Base-by-base conservation (phyloP, 1,139 yeast species). In the Diutina sp. region DNA sequence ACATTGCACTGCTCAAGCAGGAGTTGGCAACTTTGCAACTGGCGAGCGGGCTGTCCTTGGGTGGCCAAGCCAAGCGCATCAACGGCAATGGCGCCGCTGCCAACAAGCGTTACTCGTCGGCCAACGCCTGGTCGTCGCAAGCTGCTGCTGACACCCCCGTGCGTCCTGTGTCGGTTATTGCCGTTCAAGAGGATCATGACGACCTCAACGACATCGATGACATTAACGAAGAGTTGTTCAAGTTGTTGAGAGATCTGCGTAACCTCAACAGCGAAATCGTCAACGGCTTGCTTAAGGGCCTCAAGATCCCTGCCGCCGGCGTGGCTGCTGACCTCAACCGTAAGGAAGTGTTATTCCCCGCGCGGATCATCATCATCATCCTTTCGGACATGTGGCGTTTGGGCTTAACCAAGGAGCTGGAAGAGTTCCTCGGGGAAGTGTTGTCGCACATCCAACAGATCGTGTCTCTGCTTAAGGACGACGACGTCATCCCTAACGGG, bases 321-420 rank as follows among this genome's bases (percentile, higher is more conserved):
- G 88, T 88, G 62, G 89, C 90, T 56, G 85, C 89, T 53, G 90
- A 87, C 66, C 78, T 90, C 62, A 84, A 95, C 16, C 80, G 90
- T 66, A 90, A 91, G 69, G 99, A 95, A 69, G 96, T 93, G 46
- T 78, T 93, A 57, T 93, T 90, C 84, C 99, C 99, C 51, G 95
- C 98, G 1, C 85, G 97, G 74, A 89, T 93, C 60, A 85, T 93
- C 64, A 91, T 93, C 64, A 87, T 95, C 61, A 87, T 93, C 52
- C 79, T 93, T 60, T 86, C 96, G 65, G 99, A 95, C 70, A 90
- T 93, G 99, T 93, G 99, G 99, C 83, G 98, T 71, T 78, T 91
- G 58, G 98, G 99, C 2, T 80, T 90, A 65, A 90, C 97, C 46
- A 85, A 87, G 63, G 97, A 91, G 70, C 84, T 95, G 66, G 99